Conservation (phyloP, 352 stramenopile genomes). For the Phytophthora podocarpi region DNA sequence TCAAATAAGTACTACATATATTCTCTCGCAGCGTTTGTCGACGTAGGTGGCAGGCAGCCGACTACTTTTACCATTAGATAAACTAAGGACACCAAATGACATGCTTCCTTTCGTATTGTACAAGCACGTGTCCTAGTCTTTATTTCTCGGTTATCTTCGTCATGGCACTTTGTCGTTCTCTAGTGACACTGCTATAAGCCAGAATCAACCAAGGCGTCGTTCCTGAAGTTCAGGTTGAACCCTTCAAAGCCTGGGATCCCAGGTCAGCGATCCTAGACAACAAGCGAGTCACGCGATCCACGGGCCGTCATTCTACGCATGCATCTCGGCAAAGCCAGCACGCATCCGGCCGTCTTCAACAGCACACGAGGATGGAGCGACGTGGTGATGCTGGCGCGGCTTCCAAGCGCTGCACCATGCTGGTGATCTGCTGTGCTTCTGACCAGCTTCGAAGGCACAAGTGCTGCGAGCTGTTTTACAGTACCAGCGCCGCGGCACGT, state of each 20-base stretch:
- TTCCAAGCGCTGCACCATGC: conserved; percentile 3
- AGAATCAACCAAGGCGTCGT: not conserved
- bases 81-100: not conserved
- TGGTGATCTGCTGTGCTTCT: conserved; percentile 2
- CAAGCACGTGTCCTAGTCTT: no score
- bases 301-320: no score
- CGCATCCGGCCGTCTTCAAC: not conserved
- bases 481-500: conserved; percentile 10
- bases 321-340: no score
- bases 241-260: conserved; percentile 11
- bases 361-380: no score
- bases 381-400: not conserved
- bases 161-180: not conserved
- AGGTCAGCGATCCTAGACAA: conserved; percentile 3
- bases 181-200: no score
- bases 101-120: not conserved
- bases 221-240: not conserved
- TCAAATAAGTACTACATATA: no score
- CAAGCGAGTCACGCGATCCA: conserved; percentile 6
- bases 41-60: not conserved
- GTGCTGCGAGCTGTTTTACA: conserved; percentile 24
- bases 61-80: not conserved
- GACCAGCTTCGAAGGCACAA: not conserved
- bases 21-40: not conserved
- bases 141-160: not conserved